phyloP scores from a whole-genome alignment of 192 early-diverging fungal species.

The Coemansia asiatica region DNA sequence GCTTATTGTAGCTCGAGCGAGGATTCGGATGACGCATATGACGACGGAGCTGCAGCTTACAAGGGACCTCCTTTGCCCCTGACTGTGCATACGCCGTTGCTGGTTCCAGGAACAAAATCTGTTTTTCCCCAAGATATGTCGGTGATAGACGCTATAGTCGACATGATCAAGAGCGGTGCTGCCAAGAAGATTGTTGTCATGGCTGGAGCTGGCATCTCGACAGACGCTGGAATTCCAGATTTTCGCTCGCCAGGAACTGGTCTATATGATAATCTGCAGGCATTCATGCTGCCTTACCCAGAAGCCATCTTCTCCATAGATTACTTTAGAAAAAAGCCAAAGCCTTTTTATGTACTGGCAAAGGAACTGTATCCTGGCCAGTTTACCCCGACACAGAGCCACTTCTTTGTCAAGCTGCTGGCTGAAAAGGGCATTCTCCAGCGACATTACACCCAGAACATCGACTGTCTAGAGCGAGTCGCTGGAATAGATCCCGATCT shows the following conservation, averaged over 20 bases:
- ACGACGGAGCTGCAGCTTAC: not conserved
- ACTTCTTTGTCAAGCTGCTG: slow-evolving; percentile 84
- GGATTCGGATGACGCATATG: slow-evolving; percentile 12
- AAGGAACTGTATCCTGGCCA: slow-evolving; percentile 88
- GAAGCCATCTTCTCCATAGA: slow-evolving; percentile 93
- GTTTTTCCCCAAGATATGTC: slow-evolving; percentile 18
- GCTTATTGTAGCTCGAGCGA: slow-evolving; percentile 20
- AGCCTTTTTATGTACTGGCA: slow-evolving; percentile 86
- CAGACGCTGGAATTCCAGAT: slow-evolving; percentile 77
- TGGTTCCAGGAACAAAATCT: slow-evolving; percentile 13
- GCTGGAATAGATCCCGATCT: slow-evolving; percentile 70
- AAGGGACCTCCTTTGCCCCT: slow-evolving; percentile 9
- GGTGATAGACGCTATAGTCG: slow-evolving; percentile 33
- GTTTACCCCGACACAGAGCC: slow-evolving; percentile 75
- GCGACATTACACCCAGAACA: slow-evolving; percentile 94
- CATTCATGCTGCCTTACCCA: slow-evolving; percentile 88
- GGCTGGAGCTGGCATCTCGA: slow-evolving; percentile 91
- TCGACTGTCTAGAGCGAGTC: slow-evolving; percentile 89
- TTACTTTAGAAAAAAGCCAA: slow-evolving; percentile 82
- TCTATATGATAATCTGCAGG: slow-evolving; percentile 85
- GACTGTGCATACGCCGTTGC: slow-evolving; percentile 15
- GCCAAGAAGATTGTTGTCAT: slow-evolving; percentile 73
- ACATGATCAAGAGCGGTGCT: slow-evolving; percentile 19
- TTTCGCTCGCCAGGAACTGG: slow-evolving; percentile 92
- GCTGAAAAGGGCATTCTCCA: slow-evolving; percentile 69